phyloP scores from a whole-genome alignment of 2,329 filamentous ascomycete species.

The Hortaea sp. region DNA sequence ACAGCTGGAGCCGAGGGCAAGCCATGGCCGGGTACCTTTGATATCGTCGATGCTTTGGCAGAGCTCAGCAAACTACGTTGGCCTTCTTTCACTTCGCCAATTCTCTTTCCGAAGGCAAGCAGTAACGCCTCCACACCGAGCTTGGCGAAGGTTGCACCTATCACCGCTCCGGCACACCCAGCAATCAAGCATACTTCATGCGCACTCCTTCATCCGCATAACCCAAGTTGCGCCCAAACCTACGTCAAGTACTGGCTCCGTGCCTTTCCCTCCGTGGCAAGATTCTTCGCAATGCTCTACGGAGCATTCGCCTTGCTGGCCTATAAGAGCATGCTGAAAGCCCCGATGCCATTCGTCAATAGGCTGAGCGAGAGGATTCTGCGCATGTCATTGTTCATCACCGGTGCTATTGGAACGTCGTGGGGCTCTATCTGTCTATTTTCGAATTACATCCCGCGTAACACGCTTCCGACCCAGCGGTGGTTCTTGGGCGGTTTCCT shows the following conservation, averaged over 20 bases:
- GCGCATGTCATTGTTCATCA: slow-evolving; percentile 65
- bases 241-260: slow-evolving; percentile 80
- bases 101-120: slow-evolving; percentile 61
- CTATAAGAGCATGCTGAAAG: slow-evolving; percentile 57
- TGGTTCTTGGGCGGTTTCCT: slow-evolving; percentile 85
- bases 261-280: slow-evolving; percentile 68
- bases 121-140: slow-evolving; percentile 45
- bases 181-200: slow-evolving; percentile 78
- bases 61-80: slow-evolving; percentile 73
- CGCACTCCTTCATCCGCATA: slow-evolving; percentile 75
- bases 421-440: slow-evolving; percentile 91
- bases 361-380: slow-evolving; percentile 58
- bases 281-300: slow-evolving; percentile 68
- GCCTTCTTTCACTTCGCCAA: slow-evolving; percentile 81
- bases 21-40: slow-evolving; percentile 64
- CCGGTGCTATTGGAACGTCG: slow-evolving; percentile 70
- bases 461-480: slow-evolving; percentile 66
- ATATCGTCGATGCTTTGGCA: slow-evolving; percentile 71
- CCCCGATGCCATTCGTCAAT: slow-evolving; percentile 59
- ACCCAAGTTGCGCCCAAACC: slow-evolving; percentile 79
- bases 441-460: slow-evolving; percentile 65
- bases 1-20: slow-evolving; percentile 49
- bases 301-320: slow-evolving; percentile 59
- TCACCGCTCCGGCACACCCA: slow-evolving; percentile 78
- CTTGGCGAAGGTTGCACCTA: slow-evolving; percentile 60